Evolutionary conservation across 176 grass and related monocot species (phyloP).

Genomic region (Phragmites australis): DNA sequence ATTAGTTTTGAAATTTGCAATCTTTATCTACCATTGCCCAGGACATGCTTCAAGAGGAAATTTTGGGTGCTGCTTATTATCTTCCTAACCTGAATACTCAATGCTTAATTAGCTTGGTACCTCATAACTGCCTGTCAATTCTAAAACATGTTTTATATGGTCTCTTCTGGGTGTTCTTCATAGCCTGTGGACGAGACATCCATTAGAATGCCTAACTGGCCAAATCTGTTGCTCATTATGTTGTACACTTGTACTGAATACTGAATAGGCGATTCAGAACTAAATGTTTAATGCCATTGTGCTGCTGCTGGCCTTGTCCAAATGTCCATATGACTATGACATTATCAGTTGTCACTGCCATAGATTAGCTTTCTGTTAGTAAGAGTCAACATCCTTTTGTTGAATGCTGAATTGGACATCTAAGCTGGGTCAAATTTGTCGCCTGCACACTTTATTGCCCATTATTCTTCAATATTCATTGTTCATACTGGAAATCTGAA

Average conservation of each 20-base stretch:
- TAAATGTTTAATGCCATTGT: not conserved
- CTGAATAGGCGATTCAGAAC: not conserved
- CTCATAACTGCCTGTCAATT: not conserved
- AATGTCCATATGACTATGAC: not conserved
- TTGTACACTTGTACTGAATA: not conserved
- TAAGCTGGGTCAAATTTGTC: not conserved
- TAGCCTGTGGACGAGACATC: not conserved
- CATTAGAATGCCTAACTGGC: no score
- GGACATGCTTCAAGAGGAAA: not conserved
- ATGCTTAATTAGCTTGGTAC: not conserved
- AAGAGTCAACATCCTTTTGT: not conserved
- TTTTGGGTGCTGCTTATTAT: not conserved
- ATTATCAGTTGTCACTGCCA: not conserved
- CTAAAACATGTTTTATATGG: not conserved
- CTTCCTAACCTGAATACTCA: not conserved
- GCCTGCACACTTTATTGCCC: not conserved
- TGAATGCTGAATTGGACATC: not conserved
- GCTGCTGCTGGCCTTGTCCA: not conserved
- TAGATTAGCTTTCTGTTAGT: not conserved
- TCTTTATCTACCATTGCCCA: not conserved
- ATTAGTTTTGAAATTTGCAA: not conserved
- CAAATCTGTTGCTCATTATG: not conserved
- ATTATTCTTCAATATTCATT: not conserved
- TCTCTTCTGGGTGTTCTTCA: not conserved
- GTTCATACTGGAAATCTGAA: slow-evolving; percentile 17